A percentile compares a stretch with the other conserved stretches of the same genome.
These are phyloP conservation scores for Wickerhamomyces tratensis DNA, from an alignment of 805 yeast species.

Conservation along the genomic window DNA sequence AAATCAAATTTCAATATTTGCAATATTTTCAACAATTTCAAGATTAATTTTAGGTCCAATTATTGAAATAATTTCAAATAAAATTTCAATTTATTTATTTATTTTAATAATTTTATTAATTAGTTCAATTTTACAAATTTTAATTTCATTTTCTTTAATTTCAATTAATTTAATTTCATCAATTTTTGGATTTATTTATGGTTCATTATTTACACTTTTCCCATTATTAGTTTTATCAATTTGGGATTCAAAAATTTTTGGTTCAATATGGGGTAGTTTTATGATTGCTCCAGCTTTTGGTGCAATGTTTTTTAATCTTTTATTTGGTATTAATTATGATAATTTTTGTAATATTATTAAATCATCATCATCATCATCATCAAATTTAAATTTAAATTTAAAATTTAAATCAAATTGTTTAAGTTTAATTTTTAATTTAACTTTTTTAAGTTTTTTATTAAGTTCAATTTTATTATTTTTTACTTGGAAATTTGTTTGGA, in stretches of 20 bases:
- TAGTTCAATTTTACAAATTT: slow-evolving; percentile 27
- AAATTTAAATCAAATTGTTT: slow-evolving; percentile 1
- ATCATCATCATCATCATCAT: no score
- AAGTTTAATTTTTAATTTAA: slow-evolving; percentile 1
- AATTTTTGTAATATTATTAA: slow-evolving; percentile 13
- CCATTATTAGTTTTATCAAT: slow-evolving; percentile 78
- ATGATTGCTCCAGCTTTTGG: slow-evolving; percentile 87
- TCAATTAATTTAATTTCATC: slow-evolving; percentile 26
- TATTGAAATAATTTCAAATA: slow-evolving; percentile 43
- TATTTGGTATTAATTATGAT: slow-evolving; percentile 62
- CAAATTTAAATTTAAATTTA: slow-evolving; percentile 1
- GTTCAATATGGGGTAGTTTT: slow-evolving; percentile 88
- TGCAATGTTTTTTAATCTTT: slow-evolving; percentile 52
- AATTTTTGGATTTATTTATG: slow-evolving; percentile 64
- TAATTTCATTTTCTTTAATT: slow-evolving; percentile 14
- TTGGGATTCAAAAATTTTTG: slow-evolving; percentile 85
- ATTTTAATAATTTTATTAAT: slow-evolving; percentile 22
- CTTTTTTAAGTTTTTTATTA: background rate
- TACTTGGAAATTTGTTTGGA: slow-evolving; percentile 8
- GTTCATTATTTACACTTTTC: slow-evolving; percentile 75
- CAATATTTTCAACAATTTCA: slow-evolving; percentile 59
- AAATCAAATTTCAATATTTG: slow-evolving; percentile 49
- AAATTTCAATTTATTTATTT: slow-evolving; percentile 21
- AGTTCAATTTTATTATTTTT: slow-evolving; percentile 1
- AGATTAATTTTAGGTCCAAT: slow-evolving; percentile 58